Percentiles rank a stretch among this genome's conserved stretches.
Evolutionary conservation across 176 grass and related monocot species (phyloP).

Genomic region (Oryza brachyantha): DNA sequence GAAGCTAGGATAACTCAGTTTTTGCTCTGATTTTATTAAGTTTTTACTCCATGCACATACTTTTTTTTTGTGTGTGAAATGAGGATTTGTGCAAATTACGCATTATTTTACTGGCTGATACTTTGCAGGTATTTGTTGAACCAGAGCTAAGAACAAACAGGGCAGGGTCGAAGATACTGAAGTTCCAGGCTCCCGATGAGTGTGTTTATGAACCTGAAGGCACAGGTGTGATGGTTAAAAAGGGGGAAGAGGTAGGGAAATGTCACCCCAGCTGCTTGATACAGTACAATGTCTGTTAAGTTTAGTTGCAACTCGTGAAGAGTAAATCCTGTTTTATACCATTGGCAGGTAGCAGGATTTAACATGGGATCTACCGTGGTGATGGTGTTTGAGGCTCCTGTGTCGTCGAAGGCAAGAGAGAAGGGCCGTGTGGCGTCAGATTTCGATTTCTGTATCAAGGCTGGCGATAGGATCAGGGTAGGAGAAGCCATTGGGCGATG

Average conservation of each 20-base stretch:
- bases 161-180: slow-evolving; percentile 23
- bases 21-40: background rate
- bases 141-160: slow-evolving; percentile 61
- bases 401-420: slow-evolving; percentile 29
- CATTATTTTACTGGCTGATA: background rate
- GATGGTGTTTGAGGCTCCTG: slow-evolving; percentile 78
- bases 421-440: slow-evolving; percentile 25
- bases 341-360: slow-evolving; percentile 60
- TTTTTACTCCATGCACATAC: background rate
- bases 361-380: slow-evolving; percentile 85
- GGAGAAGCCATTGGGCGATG: slow-evolving; percentile 78
- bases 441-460: slow-evolving; percentile 61
- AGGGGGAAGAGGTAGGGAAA: slow-evolving; percentile 45
- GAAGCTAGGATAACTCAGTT: no score
- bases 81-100: background rate
- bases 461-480: slow-evolving; percentile 67
- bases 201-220: slow-evolving; percentile 50
- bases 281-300: no score
- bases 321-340: background rate
- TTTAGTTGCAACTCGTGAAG: background rate
- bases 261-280: no score
- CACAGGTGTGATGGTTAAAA: slow-evolving; percentile 52
- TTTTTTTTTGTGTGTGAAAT: background rate
- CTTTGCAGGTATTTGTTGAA: slow-evolving; percentile 59
- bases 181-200: slow-evolving; percentile 42